These are phyloP conservation scores for Hammondia hammondi DNA, from an alignment of 169 alveolate genomes.

Conservation along the genomic window DNA sequence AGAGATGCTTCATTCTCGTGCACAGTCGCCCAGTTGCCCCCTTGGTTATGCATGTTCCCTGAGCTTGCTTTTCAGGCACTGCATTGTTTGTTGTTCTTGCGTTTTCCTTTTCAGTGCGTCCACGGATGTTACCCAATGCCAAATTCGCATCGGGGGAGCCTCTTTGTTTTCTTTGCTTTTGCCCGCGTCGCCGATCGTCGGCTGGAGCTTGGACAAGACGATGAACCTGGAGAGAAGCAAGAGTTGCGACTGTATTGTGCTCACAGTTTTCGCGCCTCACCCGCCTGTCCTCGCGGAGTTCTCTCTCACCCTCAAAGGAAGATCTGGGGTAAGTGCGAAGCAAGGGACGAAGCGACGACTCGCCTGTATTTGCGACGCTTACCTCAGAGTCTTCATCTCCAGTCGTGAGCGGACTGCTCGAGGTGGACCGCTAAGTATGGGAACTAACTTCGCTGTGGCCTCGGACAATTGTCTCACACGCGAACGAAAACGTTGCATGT, in stretches of 20 bases:
- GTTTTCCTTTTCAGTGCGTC: neutral
- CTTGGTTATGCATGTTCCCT: too few relatives aligned
- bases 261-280: neutral
- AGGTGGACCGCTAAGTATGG: too few relatives aligned
- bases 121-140: neutral
- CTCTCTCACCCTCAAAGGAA: neutral
- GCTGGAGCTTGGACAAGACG: constrained; percentile 8
- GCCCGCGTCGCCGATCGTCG: neutral
- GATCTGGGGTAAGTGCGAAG: neutral
- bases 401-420: too few relatives aligned
- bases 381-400: too few relatives aligned
- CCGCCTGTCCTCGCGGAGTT: neutral
- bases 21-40: too few relatives aligned
- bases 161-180: neutral
- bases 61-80: too few relatives aligned
- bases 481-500: too few relatives aligned
- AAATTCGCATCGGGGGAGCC: neutral
- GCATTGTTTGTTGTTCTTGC: neutral
- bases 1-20: too few relatives aligned
- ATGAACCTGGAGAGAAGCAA: neutral
- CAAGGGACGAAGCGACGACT: too few relatives aligned
- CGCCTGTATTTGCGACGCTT: too few relatives aligned
- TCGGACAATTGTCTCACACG: too few relatives aligned
- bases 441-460: too few relatives aligned
- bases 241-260: neutral